Conservation (phyloP, 2,329 filamentous ascomycete species). For the Penicillium psychrosexuale region DNA sequence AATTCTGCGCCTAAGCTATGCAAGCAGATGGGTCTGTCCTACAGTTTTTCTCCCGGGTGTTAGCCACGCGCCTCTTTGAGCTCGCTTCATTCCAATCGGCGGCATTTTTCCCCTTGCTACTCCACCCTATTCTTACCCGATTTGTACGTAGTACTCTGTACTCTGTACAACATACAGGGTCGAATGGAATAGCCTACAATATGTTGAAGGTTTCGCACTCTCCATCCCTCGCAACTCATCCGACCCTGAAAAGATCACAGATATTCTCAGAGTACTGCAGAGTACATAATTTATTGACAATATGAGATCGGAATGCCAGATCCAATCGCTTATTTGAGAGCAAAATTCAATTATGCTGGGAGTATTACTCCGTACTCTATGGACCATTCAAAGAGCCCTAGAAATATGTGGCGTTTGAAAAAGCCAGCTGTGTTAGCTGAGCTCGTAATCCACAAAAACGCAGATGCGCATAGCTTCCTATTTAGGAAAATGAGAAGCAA, state of each 20-base stretch:
- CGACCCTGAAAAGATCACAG: constrained; percentile 42
- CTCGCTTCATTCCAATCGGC: constrained; percentile 28
- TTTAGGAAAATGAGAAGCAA: not conserved
- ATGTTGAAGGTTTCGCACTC: constrained; percentile 44
- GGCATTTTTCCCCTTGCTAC: constrained; percentile 20
- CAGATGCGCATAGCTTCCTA: not conserved
- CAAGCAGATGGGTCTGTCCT: constrained; percentile 3
- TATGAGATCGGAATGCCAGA: not conserved
- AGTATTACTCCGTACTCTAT: not conserved
- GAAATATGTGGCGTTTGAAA: not conserved
- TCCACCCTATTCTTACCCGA: constrained; percentile 12
- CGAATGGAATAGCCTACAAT: constrained; percentile 38
- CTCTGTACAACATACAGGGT: constrained; percentile 23
- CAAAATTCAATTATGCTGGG: not conserved
- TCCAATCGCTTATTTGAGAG: not conserved
- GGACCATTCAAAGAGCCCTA: not conserved
- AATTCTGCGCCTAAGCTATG: not conserved
- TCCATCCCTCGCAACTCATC: constrained; percentile 47
- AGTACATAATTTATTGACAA: constrained; percentile 11
- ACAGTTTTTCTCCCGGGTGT: constrained; percentile 22
- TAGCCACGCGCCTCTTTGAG: constrained; percentile 31
- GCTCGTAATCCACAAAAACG: not conserved
- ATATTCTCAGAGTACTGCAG: constrained; percentile 39
- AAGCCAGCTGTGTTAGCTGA: not conserved
- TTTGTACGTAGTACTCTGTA: constrained; percentile 17